Percentiles rank a stretch among this genome's conserved stretches.
phyloP scores from a whole-genome alignment of 768 basidiomycete species.

The Myochromella boudieri region DNA sequence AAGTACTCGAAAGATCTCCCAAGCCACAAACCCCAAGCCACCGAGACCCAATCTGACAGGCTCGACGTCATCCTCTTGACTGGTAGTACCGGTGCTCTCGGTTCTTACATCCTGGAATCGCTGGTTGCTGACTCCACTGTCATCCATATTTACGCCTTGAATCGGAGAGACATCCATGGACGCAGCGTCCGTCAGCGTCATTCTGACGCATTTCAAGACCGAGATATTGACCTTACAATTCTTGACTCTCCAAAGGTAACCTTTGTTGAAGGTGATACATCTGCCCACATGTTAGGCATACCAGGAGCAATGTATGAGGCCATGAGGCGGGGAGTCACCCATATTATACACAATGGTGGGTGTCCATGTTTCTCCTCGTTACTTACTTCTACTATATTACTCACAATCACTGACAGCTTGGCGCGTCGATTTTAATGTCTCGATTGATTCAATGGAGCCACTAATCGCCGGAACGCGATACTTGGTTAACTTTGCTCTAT shows the following conservation, averaged over 20 bases:
- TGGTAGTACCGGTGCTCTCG: slow-evolving; percentile 36
- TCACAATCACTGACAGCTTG: too few relatives aligned
- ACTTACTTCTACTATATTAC: too few relatives aligned
- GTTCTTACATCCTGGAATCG: slow-evolving; percentile 30
- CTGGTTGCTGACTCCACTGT: slow-evolving; percentile 26
- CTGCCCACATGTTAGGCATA: slow-evolving; percentile 9
- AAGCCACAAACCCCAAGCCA: too few relatives aligned
- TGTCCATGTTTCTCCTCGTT: too few relatives aligned
- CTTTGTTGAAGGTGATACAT: slow-evolving; percentile 22
- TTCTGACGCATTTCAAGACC: slow-evolving; percentile 16
- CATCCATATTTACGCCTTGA: slow-evolving; percentile 32
- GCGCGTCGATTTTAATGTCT: slow-evolving; percentile 33
- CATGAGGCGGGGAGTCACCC: slow-evolving; percentile 19
- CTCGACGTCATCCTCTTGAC: slow-evolving; percentile 38
- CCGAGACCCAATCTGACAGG: too few relatives aligned
- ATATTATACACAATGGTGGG: slow-evolving; percentile 33
- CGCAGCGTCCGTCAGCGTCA: slow-evolving; percentile 19
- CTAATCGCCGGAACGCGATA: slow-evolving; percentile 25
- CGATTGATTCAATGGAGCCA: slow-evolving; percentile 30
- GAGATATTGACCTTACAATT: slow-evolving; percentile 21
- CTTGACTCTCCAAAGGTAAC: slow-evolving; percentile 23
- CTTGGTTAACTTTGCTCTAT: slow-evolving; percentile 34
- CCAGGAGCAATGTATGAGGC: slow-evolving; percentile 1
- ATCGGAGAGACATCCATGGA: slow-evolving; percentile 19
- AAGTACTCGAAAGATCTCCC: slow-evolving; percentile 22